Percentiles rank a stretch among this genome's conserved stretches.
phyloP scores from a whole-genome alignment of 768 basidiomycete genomes.

The Amanita brunnescens region DNA sequence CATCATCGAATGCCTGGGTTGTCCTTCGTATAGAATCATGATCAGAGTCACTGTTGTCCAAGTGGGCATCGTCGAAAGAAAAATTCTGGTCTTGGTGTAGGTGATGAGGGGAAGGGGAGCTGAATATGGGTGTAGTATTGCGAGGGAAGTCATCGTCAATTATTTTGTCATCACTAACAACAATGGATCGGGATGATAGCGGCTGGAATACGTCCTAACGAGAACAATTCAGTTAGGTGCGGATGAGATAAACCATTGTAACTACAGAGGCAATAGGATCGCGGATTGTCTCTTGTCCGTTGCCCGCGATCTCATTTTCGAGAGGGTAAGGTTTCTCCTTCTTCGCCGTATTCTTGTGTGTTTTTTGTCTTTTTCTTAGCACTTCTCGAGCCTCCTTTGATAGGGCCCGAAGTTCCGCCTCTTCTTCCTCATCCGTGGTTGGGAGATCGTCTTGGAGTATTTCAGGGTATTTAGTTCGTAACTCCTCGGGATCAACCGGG shows the following conservation, averaged over 20 bases:
- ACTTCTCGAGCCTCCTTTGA: conserved; percentile 25
- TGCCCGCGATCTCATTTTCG: neutral
- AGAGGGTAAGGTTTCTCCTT: neutral
- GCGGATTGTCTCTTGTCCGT: neutral
- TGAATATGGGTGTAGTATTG: neutral
- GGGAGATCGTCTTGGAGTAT: conserved; percentile 28
- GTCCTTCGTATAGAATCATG: neutral
- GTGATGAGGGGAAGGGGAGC: neutral
- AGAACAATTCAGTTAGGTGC: neutral
- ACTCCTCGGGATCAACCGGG: neutral
- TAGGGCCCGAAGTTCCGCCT: conserved; percentile 19
- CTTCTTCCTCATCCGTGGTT: conserved; percentile 35
- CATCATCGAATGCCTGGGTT: neutral
- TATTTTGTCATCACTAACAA: neutral
- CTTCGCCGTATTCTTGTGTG: neutral
- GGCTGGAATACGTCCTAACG: neutral
- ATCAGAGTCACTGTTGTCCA: neutral
- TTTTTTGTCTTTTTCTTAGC: conserved; percentile 10
- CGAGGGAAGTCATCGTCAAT: neutral
- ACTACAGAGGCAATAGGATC: neutral
- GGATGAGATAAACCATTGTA: neutral
- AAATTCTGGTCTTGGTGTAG: neutral
- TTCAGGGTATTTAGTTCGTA: conserved; percentile 22
- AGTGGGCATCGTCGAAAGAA: neutral
- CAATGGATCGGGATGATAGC: neutral